These are phyloP conservation scores for Fusarium protoensiforme DNA, from an alignment of 2,329 filamentous ascomycete genomes.

Conservation along the genomic window DNA sequence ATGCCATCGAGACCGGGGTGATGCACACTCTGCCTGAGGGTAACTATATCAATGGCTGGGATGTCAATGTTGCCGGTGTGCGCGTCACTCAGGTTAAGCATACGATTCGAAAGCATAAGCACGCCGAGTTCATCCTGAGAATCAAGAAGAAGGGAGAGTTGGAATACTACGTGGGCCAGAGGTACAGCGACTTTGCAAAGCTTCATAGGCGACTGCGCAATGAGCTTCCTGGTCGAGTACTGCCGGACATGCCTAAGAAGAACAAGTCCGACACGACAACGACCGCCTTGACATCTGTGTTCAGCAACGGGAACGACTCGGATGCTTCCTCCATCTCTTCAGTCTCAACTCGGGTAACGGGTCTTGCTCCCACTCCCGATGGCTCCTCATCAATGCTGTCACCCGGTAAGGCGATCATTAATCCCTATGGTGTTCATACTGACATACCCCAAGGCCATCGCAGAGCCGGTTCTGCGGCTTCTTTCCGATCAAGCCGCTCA, in stretches of 20 bases:
- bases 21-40: constrained; percentile 90
- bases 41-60: constrained; percentile 94
- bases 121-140: constrained; percentile 92
- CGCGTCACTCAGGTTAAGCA: constrained; percentile 83
- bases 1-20: constrained; percentile 90
- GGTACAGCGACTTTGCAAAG: constrained; percentile 88
- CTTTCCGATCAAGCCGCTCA: constrained; percentile 46
- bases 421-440: not conserved
- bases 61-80: constrained; percentile 90
- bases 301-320: constrained; percentile 72
- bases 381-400: constrained; percentile 41
- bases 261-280: constrained; percentile 82
- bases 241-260: constrained; percentile 89
- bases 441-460: constrained; percentile 36
- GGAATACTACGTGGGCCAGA: constrained; percentile 82
- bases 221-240: constrained; percentile 90
- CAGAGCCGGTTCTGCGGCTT: constrained; percentile 42
- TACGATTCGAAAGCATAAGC: constrained; percentile 89
- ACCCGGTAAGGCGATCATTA: constrained; percentile 30
- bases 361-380: constrained; percentile 39
- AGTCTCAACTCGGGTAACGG: constrained; percentile 74
- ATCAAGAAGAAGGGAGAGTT: constrained; percentile 81
- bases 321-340: constrained; percentile 87
- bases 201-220: constrained; percentile 83
- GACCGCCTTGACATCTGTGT: constrained; percentile 66